Base-by-base conservation (phyloP, 2,329 filamentous ascomycete species). In the Nemania abortiva region DNA sequence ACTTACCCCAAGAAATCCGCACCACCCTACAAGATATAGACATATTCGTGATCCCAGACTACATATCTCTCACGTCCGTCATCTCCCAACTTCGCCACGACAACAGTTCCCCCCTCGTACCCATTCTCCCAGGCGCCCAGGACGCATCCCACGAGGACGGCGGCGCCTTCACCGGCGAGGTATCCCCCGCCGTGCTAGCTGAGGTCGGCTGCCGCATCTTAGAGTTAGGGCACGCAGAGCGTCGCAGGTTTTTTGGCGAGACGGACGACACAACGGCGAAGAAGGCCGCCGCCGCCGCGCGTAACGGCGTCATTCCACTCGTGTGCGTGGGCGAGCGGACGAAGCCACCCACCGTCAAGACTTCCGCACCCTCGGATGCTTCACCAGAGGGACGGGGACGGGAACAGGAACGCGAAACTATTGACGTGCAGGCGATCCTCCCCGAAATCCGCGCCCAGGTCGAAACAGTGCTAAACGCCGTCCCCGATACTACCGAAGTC, bases 171-270 rank as follows among this genome's bases (percentile, higher is more conserved):
- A 97, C 93, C 0, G 93, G 93, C 63, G 91, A 94, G 75, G 87
- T 95, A 37, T 94, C 91, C 6, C 90, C 93, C 0, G 79, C 86
- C 4, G 88, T 90, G 1, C 84, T 97, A 27, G 82, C 84, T 58
- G 88, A 91, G 66, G 85, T 92, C 0, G 92, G 92, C 49, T 92
- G 89, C 58, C 85, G 84, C 20, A 87, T 97, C 57, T 90, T 96
- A 10, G 92, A 95, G 77, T 84, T 97, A 6, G 92, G 92, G 0
- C 94, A 97, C 78, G 93, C 93, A 1, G 94, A 97, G 81, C 87
- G 93, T 5, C 85, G 92, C 59, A 81, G 88, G 2, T 78, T 93
- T 22, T 94, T 95, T 75, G 87, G 87, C 18, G 93, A 97, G 83
- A 92, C 89, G n/a, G 91, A 96, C 74, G 85, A 83, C 18, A 82